Evolutionary conservation across 768 basidiomycete species (phyloP).

Genomic region (Lentinula lateritia): DNA sequence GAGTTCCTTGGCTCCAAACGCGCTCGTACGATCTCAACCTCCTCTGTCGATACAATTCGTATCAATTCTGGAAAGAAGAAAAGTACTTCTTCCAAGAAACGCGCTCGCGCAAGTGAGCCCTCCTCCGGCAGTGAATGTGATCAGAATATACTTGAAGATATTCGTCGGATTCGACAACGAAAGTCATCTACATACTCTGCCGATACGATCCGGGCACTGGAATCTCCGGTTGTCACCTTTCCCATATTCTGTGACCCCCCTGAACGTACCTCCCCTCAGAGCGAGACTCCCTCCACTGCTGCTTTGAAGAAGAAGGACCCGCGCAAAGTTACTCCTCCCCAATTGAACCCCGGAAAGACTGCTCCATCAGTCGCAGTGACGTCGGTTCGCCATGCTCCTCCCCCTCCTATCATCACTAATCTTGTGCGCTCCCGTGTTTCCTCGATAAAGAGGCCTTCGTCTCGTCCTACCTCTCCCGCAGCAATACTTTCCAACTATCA

Average conservation of each 20-base stretch:
- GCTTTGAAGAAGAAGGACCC: background rate
- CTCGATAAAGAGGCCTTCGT: background rate
- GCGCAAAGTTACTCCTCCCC: constrained; percentile 2
- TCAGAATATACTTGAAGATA: background rate
- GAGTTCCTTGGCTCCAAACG: background rate
- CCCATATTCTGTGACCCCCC: background rate
- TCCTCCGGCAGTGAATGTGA: background rate
- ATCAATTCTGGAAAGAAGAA: constrained; percentile 1
- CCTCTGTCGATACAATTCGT: constrained; percentile 7
- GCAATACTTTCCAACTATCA: background rate
- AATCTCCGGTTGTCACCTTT: background rate
- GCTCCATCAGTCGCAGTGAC: constrained; percentile 3
- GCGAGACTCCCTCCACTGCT: background rate
- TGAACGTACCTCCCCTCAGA: background rate
- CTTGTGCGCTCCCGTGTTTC: background rate
- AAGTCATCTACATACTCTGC: background rate
- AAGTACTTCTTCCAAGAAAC: constrained; percentile 4
- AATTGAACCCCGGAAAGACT: constrained; percentile 2
- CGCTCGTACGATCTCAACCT: constrained; percentile 4
- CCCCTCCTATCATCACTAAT: background rate
- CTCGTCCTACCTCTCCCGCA: background rate
- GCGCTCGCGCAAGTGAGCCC: constrained; percentile 1
- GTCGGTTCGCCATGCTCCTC: constrained; percentile 2
- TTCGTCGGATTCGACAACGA: background rate
- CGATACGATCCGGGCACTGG: background rate